phyloP scores from a whole-genome alignment of 352 stramenopile genomes.

The Phytophthora agathidicida region DNA sequence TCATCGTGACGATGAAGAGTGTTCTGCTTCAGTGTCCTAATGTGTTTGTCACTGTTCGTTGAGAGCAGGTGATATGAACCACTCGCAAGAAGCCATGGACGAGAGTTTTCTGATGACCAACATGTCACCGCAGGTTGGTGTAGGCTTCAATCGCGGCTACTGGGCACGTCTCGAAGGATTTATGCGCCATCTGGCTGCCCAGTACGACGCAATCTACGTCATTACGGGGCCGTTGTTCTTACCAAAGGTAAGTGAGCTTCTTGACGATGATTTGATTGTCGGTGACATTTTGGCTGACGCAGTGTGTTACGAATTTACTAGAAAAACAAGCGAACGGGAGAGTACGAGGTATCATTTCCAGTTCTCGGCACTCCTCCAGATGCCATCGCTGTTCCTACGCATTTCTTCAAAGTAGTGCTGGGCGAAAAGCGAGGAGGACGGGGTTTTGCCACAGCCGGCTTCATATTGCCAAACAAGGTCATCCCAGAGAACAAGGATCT shows the following conservation, averaged over 20 bases:
- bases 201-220: slow-evolving; percentile 88
- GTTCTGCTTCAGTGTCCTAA: not conserved
- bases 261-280: not conserved
- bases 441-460: slow-evolving; percentile 87
- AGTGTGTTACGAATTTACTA: slow-evolving; percentile 13
- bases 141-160: slow-evolving; percentile 89
- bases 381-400: slow-evolving; percentile 92
- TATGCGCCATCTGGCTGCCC: slow-evolving; percentile 78
- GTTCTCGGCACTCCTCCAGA: slow-evolving; percentile 89
- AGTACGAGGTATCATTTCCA: slow-evolving; percentile 73
- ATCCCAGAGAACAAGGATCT: slow-evolving; percentile 82
- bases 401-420: slow-evolving; percentile 97
- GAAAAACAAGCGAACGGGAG: slow-evolving; percentile 73
- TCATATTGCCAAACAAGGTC: slow-evolving; percentile 93
- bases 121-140: slow-evolving; percentile 92
- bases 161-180: slow-evolving; percentile 90
- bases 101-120: slow-evolving; percentile 97
- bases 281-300: not conserved
- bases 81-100: slow-evolving; percentile 83
- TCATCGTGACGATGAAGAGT: not conserved
- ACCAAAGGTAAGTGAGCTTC: slow-evolving; percentile 58
- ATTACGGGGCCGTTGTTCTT: slow-evolving; percentile 95
- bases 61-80: slow-evolving; percentile 82
- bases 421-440: slow-evolving; percentile 52
- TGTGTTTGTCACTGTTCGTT: not conserved